Evolutionary conservation across 768 basidiomycete species (phyloP).

Genomic region (Nevesoporus exiguus): DNA sequence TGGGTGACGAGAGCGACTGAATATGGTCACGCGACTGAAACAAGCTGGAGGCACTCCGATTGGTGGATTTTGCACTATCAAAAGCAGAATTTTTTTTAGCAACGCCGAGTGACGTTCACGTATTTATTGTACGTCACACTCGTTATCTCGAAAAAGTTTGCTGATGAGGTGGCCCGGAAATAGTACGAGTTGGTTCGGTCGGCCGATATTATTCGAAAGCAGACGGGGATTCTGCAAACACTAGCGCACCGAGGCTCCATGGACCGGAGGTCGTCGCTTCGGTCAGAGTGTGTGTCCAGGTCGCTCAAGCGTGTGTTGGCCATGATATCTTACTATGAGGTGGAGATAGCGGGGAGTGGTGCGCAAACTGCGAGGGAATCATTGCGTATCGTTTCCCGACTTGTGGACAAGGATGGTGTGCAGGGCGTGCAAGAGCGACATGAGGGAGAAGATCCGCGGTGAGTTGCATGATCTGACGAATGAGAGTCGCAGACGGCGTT

Average conservation of each 20-base stretch:
- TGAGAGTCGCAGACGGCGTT: constrained; percentile 6
- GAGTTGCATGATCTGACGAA: constrained; percentile 27
- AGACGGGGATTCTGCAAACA: constrained; percentile 41
- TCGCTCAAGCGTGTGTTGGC: constrained; percentile 42
- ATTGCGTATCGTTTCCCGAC: constrained; percentile 53
- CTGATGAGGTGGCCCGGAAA: not conserved
- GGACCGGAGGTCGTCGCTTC: constrained; percentile 23
- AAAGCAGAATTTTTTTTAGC: constrained; percentile 54
- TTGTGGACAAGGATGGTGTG: constrained; percentile 62
- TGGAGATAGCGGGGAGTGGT: constrained; percentile 43
- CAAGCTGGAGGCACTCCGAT: constrained; percentile 41
- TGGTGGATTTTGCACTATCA: constrained; percentile 52
- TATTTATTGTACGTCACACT: constrained; percentile 53
- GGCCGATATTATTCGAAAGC: constrained; percentile 45
- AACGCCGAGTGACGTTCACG: constrained; percentile 51
- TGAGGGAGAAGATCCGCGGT: constrained; percentile 43
- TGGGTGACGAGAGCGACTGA: constrained; percentile 24
- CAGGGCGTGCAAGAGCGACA: constrained; percentile 35
- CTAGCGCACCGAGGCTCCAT: constrained; percentile 32
- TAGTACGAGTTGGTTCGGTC: constrained; percentile 69
- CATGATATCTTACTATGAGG: constrained; percentile 51
- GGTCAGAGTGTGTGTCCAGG: constrained; percentile 35
- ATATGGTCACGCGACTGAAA: constrained; percentile 1
- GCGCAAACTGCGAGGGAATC: constrained; percentile 51
- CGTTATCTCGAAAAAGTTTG: not conserved